Base-by-base conservation (phyloP, 2,329 filamentous ascomycete species). In the Stagonosporopsis rhizophila region DNA sequence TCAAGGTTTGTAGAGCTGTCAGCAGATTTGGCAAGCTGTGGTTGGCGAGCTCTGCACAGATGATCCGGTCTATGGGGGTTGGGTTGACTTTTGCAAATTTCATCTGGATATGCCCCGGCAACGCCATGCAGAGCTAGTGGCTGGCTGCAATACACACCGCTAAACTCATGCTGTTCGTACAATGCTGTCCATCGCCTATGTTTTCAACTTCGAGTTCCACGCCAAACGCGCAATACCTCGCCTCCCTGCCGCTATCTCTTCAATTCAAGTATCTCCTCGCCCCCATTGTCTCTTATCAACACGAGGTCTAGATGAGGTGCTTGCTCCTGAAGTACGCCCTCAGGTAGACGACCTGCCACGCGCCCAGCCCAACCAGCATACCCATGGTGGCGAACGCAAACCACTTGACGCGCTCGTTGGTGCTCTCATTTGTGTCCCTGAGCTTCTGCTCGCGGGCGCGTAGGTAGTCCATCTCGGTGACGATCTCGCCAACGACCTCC, bases 351-450 rank as follows among this genome's bases (percentile, higher is more conserved):
- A 99, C 91, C 87, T 99, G 95, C 95, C 95, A 99, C 38, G 82
- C 92, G 77, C 95, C 96, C 68, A 99, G 82, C 30, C 86, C 91
- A 65, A 97, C 83, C 68, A 99, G 81, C 83, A 97, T 89, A 60
- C 92, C 89, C 81, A 96, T 98, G 25, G 94, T 98, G 64, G 88
- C 87, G 76, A 97, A 88, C 44, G 94, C 94, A 79, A 99, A 99
- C 92, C 92, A 98, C 83, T 98, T 99, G 72, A 99, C 95, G 57
- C 95, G 87, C 80, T 90, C 95, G 81, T 99, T 99, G 65, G 95
- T 99, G 83, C 94, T 98, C 88, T 99, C 95, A 79, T 99, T 99
- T 68, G 95, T 99, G 81, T 99, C 94, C 76, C 95, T 85, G 69
- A 99, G 85, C 83, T 92, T 96, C 85, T 96, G 92, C 83, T 99